Percentiles rank a stretch among this genome's conserved stretches.
phyloP scores from a whole-genome alignment of 1,139 yeast species.

The Hyphopichia fennica region DNA sequence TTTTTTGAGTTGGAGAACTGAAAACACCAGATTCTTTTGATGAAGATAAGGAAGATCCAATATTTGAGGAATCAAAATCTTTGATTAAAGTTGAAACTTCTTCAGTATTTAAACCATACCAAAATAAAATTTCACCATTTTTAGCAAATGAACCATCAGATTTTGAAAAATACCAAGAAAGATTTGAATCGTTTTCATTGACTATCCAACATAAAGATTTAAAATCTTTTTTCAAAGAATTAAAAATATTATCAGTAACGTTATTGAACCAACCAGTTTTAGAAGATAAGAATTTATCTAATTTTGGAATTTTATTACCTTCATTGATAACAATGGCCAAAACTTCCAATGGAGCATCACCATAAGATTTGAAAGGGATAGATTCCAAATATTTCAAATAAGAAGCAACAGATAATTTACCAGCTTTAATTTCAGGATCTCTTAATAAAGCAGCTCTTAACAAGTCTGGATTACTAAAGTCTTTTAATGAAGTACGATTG shows the following conservation, averaged over 20 bases:
- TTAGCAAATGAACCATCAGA: constrained; percentile 93
- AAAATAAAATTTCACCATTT: constrained; percentile 86
- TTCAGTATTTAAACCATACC: constrained; percentile 83
- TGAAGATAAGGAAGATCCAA: constrained; percentile 38
- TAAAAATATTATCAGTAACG: constrained; percentile 92
- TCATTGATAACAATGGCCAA: constrained; percentile 72
- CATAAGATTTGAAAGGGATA: constrained; percentile 71
- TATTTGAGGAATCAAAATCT: constrained; percentile 51
- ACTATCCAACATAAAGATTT: constrained; percentile 81
- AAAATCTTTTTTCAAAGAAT: constrained; percentile 75
- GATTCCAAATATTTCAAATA: constrained; percentile 73
- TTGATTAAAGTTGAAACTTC: constrained; percentile 66
- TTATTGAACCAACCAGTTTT: constrained; percentile 96
- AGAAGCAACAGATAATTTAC: constrained; percentile 75
- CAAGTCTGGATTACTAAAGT: constrained; percentile 74
- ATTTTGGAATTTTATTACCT: constrained; percentile 54
- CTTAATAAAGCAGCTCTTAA: constrained; percentile 75
- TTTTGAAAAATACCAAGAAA: constrained; percentile 88
- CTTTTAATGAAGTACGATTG: constrained; percentile 65
- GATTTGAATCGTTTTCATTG: constrained; percentile 85
- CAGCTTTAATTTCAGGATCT: constrained; percentile 72
- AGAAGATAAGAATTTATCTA: constrained; percentile 86
- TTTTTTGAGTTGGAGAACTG: constrained; percentile 37
- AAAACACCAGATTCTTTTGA: constrained; percentile 44
- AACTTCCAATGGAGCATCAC: constrained; percentile 95